phyloP scores from a whole-genome alignment of 2,329 filamentous ascomycete genomes.

The Fusarium robinianum region DNA sequence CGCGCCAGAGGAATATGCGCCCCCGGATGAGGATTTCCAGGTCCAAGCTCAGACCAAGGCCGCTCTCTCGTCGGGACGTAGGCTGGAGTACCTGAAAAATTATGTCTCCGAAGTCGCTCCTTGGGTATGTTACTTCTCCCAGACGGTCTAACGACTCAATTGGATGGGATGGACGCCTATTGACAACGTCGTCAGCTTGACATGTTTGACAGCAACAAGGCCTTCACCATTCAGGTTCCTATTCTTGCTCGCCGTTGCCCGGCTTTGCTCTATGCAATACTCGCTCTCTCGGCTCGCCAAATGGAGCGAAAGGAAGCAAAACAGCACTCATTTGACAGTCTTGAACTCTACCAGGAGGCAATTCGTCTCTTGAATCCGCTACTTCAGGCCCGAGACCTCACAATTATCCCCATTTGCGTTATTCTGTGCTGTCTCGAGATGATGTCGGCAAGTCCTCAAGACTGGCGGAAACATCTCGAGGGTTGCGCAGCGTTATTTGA shows the following conservation, averaged over 20 bases:
- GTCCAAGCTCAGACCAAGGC: slow-evolving; percentile 31
- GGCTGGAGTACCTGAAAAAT: slow-evolving; percentile 50
- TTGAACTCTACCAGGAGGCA: slow-evolving; percentile 60
- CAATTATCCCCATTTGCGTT: slow-evolving; percentile 45
- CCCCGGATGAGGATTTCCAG: slow-evolving; percentile 25
- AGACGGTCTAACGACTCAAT: neutral
- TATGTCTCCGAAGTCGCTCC: slow-evolving; percentile 59
- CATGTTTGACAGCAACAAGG: slow-evolving; percentile 59
- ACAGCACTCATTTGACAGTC: slow-evolving; percentile 53
- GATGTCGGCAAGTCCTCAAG: slow-evolving; percentile 48
- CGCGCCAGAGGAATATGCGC: slow-evolving; percentile 24
- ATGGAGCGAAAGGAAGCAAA: slow-evolving; percentile 54
- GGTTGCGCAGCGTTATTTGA: slow-evolving; percentile 61
- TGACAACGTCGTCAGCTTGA: slow-evolving; percentile 49
- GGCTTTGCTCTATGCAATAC: slow-evolving; percentile 54
- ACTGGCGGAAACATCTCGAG: slow-evolving; percentile 61
- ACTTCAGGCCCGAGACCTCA: slow-evolving; percentile 40
- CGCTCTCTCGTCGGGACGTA: slow-evolving; percentile 40
- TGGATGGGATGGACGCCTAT: neutral
- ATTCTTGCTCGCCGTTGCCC: slow-evolving; percentile 52
- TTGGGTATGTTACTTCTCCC: slow-evolving; percentile 45
- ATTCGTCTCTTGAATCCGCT: slow-evolving; percentile 49
- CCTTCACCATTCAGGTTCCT: slow-evolving; percentile 58
- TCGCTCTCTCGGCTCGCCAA: slow-evolving; percentile 59
- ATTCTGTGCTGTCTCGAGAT: slow-evolving; percentile 49